Evolutionary conservation across 768 basidiomycete species (phyloP).

Genomic region (Trametes maxima): DNA sequence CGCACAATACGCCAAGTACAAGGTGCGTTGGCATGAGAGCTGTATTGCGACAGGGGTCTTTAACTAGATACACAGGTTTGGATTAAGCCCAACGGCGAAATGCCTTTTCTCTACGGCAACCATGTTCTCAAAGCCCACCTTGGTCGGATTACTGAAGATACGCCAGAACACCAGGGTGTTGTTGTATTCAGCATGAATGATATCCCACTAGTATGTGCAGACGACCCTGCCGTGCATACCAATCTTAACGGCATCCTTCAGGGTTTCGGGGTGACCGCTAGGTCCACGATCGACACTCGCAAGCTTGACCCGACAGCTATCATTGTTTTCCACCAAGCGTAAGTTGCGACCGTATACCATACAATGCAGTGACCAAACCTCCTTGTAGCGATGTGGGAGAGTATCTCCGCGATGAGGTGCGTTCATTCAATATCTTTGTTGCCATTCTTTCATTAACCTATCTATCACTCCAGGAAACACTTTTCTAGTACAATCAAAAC

Average conservation of each 20-base stretch:
- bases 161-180: constrained; percentile 98
- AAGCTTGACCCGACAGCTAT: constrained; percentile 98
- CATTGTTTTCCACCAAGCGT: constrained; percentile 99
- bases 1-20: constrained; percentile 97
- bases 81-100: constrained; percentile 99
- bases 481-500: constrained; percentile 50
- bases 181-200: constrained; percentile 97
- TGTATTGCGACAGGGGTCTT: not conserved
- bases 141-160: constrained; percentile 98
- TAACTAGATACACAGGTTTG: constrained; percentile 64
- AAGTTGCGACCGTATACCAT: constrained; percentile 28
- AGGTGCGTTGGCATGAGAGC: constrained; percentile 53
- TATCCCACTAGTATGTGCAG: constrained; percentile 75
- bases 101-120: constrained; percentile 99
- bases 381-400: constrained; percentile 88
- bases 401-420: constrained; percentile 94
- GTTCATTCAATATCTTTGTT: constrained; percentile 18
- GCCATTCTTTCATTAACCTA: constrained; percentile 6
- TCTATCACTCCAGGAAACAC: constrained; percentile 64
- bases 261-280: constrained; percentile 98
- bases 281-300: constrained; percentile 93
- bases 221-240: not conserved
- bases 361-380: constrained; percentile 9
- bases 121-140: constrained; percentile 98
- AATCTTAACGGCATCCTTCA: constrained; percentile 35